Percentiles rank a stretch among this genome's conserved stretches.
These are phyloP conservation scores for Fusarium caatingaense DNA, from an alignment of 2,329 filamentous ascomycete species.

Conservation along the genomic window DNA sequence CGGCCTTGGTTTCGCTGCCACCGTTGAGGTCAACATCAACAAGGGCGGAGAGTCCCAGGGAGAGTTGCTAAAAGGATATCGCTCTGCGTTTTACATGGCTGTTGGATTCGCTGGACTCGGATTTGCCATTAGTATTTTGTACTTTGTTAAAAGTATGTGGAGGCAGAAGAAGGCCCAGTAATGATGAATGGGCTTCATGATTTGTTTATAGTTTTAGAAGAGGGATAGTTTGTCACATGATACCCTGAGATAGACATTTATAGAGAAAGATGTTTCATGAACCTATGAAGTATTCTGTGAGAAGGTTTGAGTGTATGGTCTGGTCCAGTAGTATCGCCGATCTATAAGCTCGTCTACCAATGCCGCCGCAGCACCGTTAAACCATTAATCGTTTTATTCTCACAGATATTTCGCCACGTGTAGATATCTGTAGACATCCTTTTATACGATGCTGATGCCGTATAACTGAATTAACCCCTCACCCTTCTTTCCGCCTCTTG, in stretches of 20 bases:
- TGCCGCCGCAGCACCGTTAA: neutral
- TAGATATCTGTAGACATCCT: rapidly evolving
- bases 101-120: conserved; percentile 29
- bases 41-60: conserved; percentile 34
- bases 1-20: conserved; percentile 73
- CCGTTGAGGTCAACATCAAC: conserved; percentile 62
- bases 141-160: conserved; percentile 31
- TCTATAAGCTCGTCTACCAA: neutral
- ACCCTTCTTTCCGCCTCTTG: neutral
- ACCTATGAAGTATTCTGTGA: neutral
- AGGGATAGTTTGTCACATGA: neutral
- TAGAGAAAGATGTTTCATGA: neutral
- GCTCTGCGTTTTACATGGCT: conserved; percentile 29
- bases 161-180: neutral
- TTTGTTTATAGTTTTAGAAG: neutral
- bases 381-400: rapidly evolving
- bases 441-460: rapidly evolving
- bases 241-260: conserved; percentile 1
- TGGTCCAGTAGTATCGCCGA: neutral
- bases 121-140: conserved; percentile 21
- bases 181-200: neutral
- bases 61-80: conserved; percentile 24
- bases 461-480: neutral
- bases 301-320: neutral
- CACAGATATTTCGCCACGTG: neutral